Percentiles rank a stretch among this genome's conserved stretches.
Evolutionary conservation across 2,329 filamentous ascomycete species (phyloP).

Genomic region (Gnomoniopsis sp.): DNA sequence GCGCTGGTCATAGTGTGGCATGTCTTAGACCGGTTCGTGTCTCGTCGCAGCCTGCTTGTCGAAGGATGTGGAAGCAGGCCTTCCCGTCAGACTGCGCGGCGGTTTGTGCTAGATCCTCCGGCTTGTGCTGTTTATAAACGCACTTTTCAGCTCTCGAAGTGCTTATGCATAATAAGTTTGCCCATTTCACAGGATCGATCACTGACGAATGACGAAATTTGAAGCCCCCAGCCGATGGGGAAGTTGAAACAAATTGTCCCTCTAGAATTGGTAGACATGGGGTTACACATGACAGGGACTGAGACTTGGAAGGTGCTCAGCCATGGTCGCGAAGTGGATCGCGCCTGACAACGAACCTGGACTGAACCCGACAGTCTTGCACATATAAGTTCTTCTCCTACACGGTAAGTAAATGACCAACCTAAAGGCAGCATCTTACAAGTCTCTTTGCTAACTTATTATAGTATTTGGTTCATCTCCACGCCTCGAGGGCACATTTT

Average conservation of each 20-base stretch:
- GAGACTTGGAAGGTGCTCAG: background rate
- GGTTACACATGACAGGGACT: background rate
- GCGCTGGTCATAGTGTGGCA: background rate
- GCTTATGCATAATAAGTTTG: too few relatives aligned
- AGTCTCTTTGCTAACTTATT: too few relatives aligned
- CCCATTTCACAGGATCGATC: background rate
- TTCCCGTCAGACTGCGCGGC: background rate
- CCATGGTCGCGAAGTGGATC: background rate
- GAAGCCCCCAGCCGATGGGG: background rate
- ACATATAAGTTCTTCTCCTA: background rate
- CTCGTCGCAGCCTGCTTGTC: background rate
- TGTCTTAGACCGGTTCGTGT: background rate
- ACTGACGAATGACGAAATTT: too few relatives aligned
- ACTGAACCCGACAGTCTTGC: background rate
- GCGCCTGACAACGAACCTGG: background rate
- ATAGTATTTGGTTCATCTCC: too few relatives aligned
- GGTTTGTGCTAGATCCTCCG: background rate
- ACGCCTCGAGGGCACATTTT: too few relatives aligned
- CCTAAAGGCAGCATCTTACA: too few relatives aligned
- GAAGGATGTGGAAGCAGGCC: background rate
- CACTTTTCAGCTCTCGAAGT: too few relatives aligned
- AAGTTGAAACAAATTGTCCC: background rate
- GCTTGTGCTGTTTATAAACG: background rate
- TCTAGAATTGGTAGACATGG: background rate
- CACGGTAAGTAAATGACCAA: too few relatives aligned